Base-by-base conservation (phyloP, 2,329 filamentous ascomycete species). In the Sordariomycetes sp. region DNA sequence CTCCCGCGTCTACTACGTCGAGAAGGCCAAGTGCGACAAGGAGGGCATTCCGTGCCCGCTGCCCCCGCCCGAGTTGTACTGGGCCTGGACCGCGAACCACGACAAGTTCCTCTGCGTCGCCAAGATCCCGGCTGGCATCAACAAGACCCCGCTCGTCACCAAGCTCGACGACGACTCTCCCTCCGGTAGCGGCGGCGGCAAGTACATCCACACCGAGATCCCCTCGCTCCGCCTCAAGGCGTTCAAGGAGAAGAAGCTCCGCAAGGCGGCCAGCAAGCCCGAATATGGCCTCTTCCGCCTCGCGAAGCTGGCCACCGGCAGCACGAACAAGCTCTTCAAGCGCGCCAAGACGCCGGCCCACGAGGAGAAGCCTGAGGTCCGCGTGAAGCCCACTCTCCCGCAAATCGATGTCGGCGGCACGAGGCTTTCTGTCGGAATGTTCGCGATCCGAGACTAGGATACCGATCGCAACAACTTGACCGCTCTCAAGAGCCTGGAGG, bases 1-100 rank as follows among this genome's bases (percentile, higher is more conserved):
- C 54, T 59, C 65, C 10, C 67, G 73, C 8, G 61, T 67, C 6
- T 72, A 70, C 53, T 64, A 72, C 37, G 59, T 75, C 2, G 68
- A 72, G 53, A 67, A 70, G 51, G 64, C 68, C 5, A 59, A 61
- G 16, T 64, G 68, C 14, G 63, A 66, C 18, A 64, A 60, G 22
- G 64, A 71, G 12, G 58, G 60, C 10, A 60, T 64, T 5, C 48
- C 61, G 1, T 71, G 68, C 53, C 63, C 66, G 22, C 62, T 75
- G 5, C 67, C 65, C 14, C 60, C 61, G 18, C 69, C 71, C 1
- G 60, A 61, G 16, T 66, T 68, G 53, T 58, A 58, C 7, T 70
- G 68, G 67, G 65, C 63, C 32, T 75, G 72, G 71, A 69, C 71
- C 1, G 48, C 54, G 32, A 43, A 62, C 52, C 50, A 60, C 53